Evolutionary conservation across 2,329 filamentous ascomycete species (phyloP), one percentile per base, ranked within the genome.

Genomic region (Thielaviopsis populi): DNA sequence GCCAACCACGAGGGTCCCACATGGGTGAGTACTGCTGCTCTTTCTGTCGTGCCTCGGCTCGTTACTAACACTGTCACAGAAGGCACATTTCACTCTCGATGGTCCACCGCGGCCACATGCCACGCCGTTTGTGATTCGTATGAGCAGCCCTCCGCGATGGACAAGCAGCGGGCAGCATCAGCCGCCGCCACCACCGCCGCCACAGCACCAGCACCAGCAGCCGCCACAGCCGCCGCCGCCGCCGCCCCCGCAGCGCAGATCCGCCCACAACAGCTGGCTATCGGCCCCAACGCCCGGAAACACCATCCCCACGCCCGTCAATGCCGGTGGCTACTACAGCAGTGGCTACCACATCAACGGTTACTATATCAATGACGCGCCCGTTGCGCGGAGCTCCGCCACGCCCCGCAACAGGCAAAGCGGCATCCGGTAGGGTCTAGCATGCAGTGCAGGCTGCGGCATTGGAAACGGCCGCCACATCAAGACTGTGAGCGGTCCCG

Each of bases 221-320:
- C 43, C n/a, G n/a, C 43, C n/a, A 0, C 43, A 24, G 0, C n/a
- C 6, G 5, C 54, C 8, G 3, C 54, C 5, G 1, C 13, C 8
- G 17, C 37, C 8, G 15, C 54, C 15, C 5, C 3, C 3, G 27
- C 24, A n/a, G 17, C 42, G 17, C 42, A 46, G 17, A 6, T n/a
- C 42, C 42, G 19, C 13, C n/a, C 42, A 46, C 42, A 46, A 3
- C 19, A 22, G n/a, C 4, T 13, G 17, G 33, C 24, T 17, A 15
- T 24, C 19, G 22, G n/a, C 56, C 6, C 56, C 60, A 24, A 62
- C 60, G 8, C 60, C 60, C 11, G 60, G 24, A 10, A 62, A 48
- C 30, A 50, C 60, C 19, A 62, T 62, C 7, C 60, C 60, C 7
- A 37, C 43, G 30, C 60, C 60, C 17, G 24, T 62, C 10, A 37